Evolutionary conservation across 192 early-diverging fungal species (phyloP), one percentile per base, ranked within the genome.

Genomic region (Coemansia sp.): DNA sequence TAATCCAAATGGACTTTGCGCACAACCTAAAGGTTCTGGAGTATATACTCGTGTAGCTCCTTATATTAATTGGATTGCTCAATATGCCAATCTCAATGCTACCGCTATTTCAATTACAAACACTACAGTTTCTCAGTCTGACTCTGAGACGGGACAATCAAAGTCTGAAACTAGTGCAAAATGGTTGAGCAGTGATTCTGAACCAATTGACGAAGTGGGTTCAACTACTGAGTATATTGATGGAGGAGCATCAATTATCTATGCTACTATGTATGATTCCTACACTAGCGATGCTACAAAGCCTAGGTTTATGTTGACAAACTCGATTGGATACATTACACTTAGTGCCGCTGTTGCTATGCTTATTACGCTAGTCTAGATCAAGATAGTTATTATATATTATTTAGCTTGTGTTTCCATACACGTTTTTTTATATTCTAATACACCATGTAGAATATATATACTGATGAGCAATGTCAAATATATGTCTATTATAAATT

Each of bases 1-100:
- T n/a, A 79, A 73, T 22, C 76, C 80, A 1, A 16, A 72, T 8
- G 81, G 76, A 0, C 41, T 68, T 7, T 86, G 84, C 41, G 84
- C 74, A 9, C 64, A 76, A 24, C 39, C 44, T 1, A 73, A 70
- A 6, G 49, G 76, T 52, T 71, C 71, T 8, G 80, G 80, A 0
- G 71, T 61, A 3, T 86, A 82, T 40, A 76, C 72, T 3, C 71
- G 67, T 31, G 69, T 72, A 22, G 29, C 57, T 11, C 62, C 74
- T 5, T 86, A 73, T 65, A 41, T 81, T 5, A 13, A 44, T 5
- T 86, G 76, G 84, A 80, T 82, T 64, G 62, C 52, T 22, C n/a
- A 53, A 31, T 18, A 43, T 9, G 62, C 74, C 10, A 40, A 50
- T 38, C 44, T 84, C 10, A 47, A 77, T 18, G 68, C 71, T 31